phyloP scores from a whole-genome alignment of 208 protist species.

The Trypanosoma scelopori region DNA sequence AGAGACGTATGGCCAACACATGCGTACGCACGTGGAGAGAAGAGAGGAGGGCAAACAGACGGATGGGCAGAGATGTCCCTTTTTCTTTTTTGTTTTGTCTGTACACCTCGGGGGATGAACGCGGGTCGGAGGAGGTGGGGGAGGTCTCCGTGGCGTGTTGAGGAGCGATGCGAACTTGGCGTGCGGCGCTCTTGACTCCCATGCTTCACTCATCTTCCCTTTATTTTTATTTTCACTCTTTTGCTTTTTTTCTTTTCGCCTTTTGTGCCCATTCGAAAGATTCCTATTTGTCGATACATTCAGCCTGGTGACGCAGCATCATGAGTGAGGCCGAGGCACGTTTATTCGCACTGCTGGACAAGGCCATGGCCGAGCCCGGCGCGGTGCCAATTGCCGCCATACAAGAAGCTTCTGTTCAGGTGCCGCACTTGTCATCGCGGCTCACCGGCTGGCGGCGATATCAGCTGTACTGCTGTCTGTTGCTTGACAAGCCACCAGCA shows the following conservation, averaged over 20 bases:
- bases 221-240: no score
- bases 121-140: no score
- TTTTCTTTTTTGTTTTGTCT: no score
- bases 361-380: neutral
- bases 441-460: conserved; percentile 41
- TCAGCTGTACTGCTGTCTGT: conserved; percentile 60
- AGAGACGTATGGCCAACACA: no score
- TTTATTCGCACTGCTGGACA: conserved; percentile 28
- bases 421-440: conserved; percentile 51
- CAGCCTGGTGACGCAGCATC: neutral
- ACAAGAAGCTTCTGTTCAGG: conserved; percentile 54
- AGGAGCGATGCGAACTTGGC: no score
- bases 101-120: no score
- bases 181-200: no score
- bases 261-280: neutral
- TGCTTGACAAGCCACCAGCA: conserved; percentile 29
- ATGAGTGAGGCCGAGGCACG: conserved; percentile 29
- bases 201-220: no score
- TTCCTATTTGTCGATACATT: neutral
- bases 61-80: no score
- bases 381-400: conserved; percentile 32
- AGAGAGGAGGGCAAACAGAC: no score
- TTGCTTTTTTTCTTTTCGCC: neutral
- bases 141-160: no score
- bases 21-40: no score